These are phyloP conservation scores for Trametes sanguinea DNA, from an alignment of 768 basidiomycete genomes.

Conservation along the genomic window DNA sequence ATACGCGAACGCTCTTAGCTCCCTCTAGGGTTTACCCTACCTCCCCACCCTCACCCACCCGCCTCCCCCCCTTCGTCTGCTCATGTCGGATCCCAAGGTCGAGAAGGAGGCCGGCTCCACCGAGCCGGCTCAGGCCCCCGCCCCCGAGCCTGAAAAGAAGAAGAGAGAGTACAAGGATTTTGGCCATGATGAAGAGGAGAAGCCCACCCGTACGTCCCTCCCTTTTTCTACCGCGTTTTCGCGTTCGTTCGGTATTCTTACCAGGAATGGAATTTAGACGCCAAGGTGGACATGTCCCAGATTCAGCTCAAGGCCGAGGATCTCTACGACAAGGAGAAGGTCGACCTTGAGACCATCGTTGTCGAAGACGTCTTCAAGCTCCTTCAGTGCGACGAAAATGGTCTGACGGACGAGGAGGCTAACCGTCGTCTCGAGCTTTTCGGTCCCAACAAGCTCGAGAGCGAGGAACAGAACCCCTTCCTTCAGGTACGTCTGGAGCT, in stretches of 20 bases:
- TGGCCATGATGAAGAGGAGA: slow-evolving; percentile 63
- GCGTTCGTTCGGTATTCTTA: slow-evolving; percentile 9
- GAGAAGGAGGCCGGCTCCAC: slow-evolving; percentile 69
- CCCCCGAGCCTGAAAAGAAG: slow-evolving; percentile 41
- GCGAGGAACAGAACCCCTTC: slow-evolving; percentile 87
- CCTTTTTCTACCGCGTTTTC: slow-evolving; percentile 3
- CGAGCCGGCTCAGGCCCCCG: slow-evolving; percentile 42
- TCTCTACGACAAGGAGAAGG: slow-evolving; percentile 98
- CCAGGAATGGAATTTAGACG: slow-evolving; percentile 50
- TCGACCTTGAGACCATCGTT: slow-evolving; percentile 95
- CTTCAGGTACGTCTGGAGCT: slow-evolving; percentile 59
- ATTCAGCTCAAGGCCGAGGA: slow-evolving; percentile 93
- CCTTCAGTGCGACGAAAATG: slow-evolving; percentile 84
- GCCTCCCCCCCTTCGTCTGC: slow-evolving; percentile 15
- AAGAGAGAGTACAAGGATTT: slow-evolving; percentile 91
- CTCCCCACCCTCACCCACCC: slow-evolving; percentile 14
- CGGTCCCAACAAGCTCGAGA: slow-evolving; percentile 93
- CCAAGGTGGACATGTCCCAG: slow-evolving; percentile 85
- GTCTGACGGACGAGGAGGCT: slow-evolving; percentile 77
- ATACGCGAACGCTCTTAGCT: slow-evolving; percentile 15
- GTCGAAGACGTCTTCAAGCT: slow-evolving; percentile 97
- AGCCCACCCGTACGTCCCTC: slow-evolving; percentile 60
- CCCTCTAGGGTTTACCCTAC: slow-evolving; percentile 22
- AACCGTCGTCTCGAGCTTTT: slow-evolving; percentile 86
- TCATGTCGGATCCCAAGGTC: slow-evolving; percentile 45